Conservation (phyloP, 495 filamentous ascomycete species). For the Podospora pseudoanserina region DNA sequence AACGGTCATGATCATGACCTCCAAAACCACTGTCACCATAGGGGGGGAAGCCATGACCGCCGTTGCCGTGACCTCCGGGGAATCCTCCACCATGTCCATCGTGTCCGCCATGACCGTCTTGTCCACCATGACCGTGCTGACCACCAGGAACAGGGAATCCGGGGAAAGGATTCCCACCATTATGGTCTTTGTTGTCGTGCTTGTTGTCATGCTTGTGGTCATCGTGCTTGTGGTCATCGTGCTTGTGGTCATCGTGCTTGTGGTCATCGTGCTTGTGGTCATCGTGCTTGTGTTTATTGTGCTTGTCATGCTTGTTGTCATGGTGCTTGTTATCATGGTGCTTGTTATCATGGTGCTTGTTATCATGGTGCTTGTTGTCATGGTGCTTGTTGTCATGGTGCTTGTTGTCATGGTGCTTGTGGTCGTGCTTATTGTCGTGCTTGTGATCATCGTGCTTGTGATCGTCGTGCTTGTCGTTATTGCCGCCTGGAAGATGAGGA, state of each 20-base stretch:
- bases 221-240: constrained; percentile 8
- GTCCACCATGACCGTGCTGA: background rate
- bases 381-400: too few relatives aligned
- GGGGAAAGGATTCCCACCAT: background rate
- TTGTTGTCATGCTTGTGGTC: constrained; percentile 11
- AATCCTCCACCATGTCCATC: constrained; percentile 3
- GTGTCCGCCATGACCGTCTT: background rate
- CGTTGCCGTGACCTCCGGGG: background rate
- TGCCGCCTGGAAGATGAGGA: background rate
- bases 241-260: constrained; percentile 1
- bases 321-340: too few relatives aligned
- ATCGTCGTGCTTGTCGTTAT: background rate
- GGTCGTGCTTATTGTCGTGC: constrained; percentile 6
- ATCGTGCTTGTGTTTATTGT: too few relatives aligned
- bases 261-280: background rate
- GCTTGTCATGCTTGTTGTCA: constrained; percentile 2
- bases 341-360: too few relatives aligned
- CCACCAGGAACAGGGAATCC: background rate
- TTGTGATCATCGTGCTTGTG: constrained; percentile 9
- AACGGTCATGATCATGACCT: background rate
- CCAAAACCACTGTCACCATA: background rate
- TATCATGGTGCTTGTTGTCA: too few relatives aligned
- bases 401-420: constrained; percentile 6
- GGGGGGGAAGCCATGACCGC: background rate
- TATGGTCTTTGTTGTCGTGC: constrained; percentile 9